Base-by-base conservation (phyloP, 768 basidiomycete genomes). In the Russula emetica region DNA sequence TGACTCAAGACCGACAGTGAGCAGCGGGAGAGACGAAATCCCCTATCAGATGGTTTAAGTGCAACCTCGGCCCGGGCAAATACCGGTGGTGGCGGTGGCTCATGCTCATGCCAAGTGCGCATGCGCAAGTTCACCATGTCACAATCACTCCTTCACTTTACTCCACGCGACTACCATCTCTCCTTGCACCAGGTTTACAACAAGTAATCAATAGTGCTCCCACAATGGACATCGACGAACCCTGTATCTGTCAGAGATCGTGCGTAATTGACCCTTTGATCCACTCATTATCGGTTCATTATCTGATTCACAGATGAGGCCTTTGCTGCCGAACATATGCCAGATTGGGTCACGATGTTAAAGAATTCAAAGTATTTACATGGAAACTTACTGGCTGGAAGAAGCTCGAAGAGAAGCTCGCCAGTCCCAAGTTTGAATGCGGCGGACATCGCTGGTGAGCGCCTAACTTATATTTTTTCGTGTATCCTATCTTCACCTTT, bases 331-430 rank as follows among this genome's bases (percentile, higher is more conserved):
- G 97, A 95, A 80, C 91, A 98, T 74, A 91, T 99, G 88, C 94
- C 94, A 51, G 97, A 99, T 79, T 98, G 34, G 97, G 97, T 1
- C 91, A 97, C 74, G 94, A 98, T 76, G 87, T 97, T 66, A 96
- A 98, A 75, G 96, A 98, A 75, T 94, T 96, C 76, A 86, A 87
- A 72, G 92, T 94, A n/a, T 96, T 82, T 72, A 83, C 85, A 20
- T 99, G 97, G 97, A 80, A 78, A 66, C 77, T 98, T 61, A 78
- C 77, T 34, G 87, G 87, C 68, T 99, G 97, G 94, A 91, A 90
- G 80, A 92, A 93, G 71, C 80, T 96, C 71, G 93, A 96, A 64
- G 98, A 98, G 84, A 94, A 96, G 76, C 76, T 97, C 45, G 94
- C 92, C 11, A 89, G 92, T 76, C 86, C 88, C 30, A 95, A 98